Evolutionary conservation across 768 basidiomycete genomes (phyloP), one percentile per base, ranked within the genome.

Genomic region (Boletus patriciae): DNA sequence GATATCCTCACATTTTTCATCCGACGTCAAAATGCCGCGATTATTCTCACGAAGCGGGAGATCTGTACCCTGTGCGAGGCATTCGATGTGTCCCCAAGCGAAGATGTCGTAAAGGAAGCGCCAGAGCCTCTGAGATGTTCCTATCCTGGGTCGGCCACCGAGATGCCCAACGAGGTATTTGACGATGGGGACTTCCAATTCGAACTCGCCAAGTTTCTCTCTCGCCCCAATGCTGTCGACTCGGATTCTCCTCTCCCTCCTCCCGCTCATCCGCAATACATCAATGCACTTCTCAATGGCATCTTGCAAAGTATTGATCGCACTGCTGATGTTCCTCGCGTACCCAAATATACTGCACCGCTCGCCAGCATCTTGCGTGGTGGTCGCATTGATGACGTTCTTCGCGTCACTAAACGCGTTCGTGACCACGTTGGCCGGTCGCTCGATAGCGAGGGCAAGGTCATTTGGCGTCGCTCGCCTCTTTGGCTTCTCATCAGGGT

Each of bases 131-230:
- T 15, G 34, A 15, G 13, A 15, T 15, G 75, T 23, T 70, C 70
- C 0, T 81, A 73, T 58, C 78, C 80, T 9, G 73, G 72, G 0
- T 74, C 75, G 15, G 73, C 77, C 4, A 62, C 77, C 44, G 52
- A 67, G n/a, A 29, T 78, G 27, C 65, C 72, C 16, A 49, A 64
- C 34, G 33, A 45, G 10, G 51, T 54, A 6, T 54, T 54, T 42
- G 54, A 49, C 16, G 46, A 49, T 6, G 21, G 3, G 13, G 19
- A 19, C 13, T 31, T 54, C n/a, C 45, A 31, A 38, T 31, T 16
- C 1, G 45, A 46, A 15, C 15, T 34, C 6, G 5, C 34, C 12
- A 13, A 34, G 13, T 34, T 34, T 15, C 34, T 34, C 34, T 34
- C 34, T 34, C 12, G 6, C 34, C 13, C 4, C 34, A 15, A 34